Percentiles rank a stretch among this genome's conserved stretches.
Conservation (phyloP, 192 early-diverging fungal species). For the Umbelopsis sp. region DNA sequence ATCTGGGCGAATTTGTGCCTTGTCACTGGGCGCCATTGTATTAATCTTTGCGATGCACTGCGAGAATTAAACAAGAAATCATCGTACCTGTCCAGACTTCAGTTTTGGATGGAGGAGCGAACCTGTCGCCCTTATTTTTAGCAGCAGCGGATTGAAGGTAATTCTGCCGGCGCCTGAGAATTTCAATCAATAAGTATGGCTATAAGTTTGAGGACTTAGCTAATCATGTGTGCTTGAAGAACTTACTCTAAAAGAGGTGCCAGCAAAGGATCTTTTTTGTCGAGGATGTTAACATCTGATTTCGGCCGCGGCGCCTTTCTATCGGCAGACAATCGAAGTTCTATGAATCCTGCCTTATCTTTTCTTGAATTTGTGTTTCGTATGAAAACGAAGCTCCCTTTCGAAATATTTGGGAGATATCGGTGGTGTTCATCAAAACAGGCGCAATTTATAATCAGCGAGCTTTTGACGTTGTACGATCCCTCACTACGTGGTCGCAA, state of each 20-base stretch:
- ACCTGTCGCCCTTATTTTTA: background rate
- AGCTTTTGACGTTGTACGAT: background rate
- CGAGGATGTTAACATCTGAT: background rate
- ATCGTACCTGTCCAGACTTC: background rate
- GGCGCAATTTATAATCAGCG: background rate
- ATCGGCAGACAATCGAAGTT: background rate
- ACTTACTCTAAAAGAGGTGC: background rate
- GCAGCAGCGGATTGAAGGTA: background rate
- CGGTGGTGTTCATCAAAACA: background rate
- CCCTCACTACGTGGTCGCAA: background rate
- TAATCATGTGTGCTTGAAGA: background rate
- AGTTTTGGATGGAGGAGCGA: background rate
- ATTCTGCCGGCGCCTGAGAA: background rate
- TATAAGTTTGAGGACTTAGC: background rate
- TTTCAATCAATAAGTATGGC: background rate
- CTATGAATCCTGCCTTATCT: background rate
- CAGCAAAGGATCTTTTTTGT: background rate
- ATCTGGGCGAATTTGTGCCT: background rate
- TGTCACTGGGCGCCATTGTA: background rate
- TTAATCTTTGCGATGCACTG: background rate
- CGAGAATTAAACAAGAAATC: too few relatives aligned
- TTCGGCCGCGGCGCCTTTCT: background rate
- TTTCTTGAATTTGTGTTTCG: background rate
- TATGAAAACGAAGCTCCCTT: background rate
- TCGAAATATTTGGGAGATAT: background rate